These are phyloP conservation scores for Sporothrix mexicana DNA, from an alignment of 2,329 filamentous ascomycete species.

Conservation along the genomic window DNA sequence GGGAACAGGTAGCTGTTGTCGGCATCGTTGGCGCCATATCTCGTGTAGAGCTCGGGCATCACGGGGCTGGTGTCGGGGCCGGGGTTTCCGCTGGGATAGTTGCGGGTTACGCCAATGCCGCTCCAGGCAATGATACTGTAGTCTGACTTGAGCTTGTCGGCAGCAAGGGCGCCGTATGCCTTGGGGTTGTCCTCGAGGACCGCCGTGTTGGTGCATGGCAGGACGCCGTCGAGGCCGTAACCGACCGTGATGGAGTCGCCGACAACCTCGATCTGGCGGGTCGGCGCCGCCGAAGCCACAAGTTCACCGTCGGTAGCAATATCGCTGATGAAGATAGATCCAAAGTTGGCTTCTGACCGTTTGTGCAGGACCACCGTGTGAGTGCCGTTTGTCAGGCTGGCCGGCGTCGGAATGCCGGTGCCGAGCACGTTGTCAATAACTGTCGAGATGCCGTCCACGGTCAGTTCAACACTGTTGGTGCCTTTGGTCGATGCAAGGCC, in stretches of 20 bases:
- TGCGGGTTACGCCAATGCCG: not conserved
- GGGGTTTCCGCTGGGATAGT: not conserved
- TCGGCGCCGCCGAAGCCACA: not conserved
- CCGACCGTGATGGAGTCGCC: conserved; percentile 2
- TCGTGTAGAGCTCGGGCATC: not conserved
- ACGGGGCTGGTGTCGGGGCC: not conserved
- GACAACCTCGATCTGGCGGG: not conserved
- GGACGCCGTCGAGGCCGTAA: not conserved
- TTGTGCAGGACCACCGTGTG: not conserved
- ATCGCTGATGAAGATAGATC: not conserved
- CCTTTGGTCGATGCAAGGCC: not conserved
- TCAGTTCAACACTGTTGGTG: not conserved
- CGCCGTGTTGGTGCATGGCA: not conserved
- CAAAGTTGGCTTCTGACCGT: not conserved
- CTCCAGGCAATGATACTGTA: not conserved
- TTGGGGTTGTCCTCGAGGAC: not conserved
- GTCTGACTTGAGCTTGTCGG: not conserved
- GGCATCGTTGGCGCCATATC: not conserved
- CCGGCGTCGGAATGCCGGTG: not conserved
- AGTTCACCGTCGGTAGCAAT: not conserved
- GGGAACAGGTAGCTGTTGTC: conserved; percentile 9
- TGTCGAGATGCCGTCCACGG: not conserved
- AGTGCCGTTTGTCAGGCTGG: not conserved
- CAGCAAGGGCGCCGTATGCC: not conserved
- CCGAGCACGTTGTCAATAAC: not conserved